phyloP scores from a whole-genome alignment of 2,329 filamentous ascomycete genomes.

The Calonectria honghensis region DNA sequence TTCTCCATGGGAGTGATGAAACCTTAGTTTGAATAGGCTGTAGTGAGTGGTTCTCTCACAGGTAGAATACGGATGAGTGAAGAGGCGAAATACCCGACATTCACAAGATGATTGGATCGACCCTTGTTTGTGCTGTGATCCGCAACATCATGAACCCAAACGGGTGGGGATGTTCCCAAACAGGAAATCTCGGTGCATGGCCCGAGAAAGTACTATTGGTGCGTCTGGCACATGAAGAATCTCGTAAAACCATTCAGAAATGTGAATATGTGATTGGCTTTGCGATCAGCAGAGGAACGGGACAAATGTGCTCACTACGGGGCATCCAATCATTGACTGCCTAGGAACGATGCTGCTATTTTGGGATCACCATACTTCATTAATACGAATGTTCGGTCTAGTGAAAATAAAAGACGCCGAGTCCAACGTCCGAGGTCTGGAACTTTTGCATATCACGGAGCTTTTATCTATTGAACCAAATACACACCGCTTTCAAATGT shows the following conservation, averaged over 20 bases:
- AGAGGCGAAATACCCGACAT: too few species aligned
- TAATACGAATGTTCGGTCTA: not conserved
- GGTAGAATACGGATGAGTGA: not conserved
- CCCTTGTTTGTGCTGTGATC: not conserved
- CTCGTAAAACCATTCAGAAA: not conserved
- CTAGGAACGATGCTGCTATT: not conserved
- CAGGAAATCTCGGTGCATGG: slow-evolving; percentile 2
- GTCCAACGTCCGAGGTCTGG: not conserved
- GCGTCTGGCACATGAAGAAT: too few species aligned
- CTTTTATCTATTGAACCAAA: too few species aligned
- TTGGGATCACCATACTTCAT: not conserved
- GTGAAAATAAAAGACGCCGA: not conserved
- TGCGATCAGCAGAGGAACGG: too few species aligned
- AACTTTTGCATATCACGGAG: too few species aligned
- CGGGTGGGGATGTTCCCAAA: not conserved
- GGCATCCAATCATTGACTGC: not conserved
- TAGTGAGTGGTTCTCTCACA: not conserved
- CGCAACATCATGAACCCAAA: slow-evolving; percentile 1
- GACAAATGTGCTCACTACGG: not conserved
- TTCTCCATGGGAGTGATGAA: not conserved
- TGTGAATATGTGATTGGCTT: not conserved
- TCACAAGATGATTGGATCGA: not conserved
- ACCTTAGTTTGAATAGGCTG: not conserved
- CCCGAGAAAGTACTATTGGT: not conserved
- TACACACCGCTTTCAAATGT: not conserved